Base-by-base conservation (phyloP, 2,329 filamentous ascomycete species). In the Alternaria hordeiaustralica region DNA sequence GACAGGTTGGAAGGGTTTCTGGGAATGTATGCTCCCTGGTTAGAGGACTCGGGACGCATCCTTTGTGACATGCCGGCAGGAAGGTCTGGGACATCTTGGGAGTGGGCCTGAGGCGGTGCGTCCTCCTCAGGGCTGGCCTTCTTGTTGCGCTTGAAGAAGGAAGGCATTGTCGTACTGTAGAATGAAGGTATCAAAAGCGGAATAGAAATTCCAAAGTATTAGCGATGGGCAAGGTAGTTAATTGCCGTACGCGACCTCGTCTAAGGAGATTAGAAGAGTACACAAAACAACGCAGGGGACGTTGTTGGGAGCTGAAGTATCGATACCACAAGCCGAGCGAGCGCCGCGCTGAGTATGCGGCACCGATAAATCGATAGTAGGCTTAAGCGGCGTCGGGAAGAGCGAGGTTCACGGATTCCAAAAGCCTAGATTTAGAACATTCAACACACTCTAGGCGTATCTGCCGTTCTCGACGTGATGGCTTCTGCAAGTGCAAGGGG, bases 341-440 rank as follows among this genome's bases (percentile, higher is more conserved):
- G 44, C 60, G 47, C 60, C 26, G 60, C 41, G 44, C 57, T 56
- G 61, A 56, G 36, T 63, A 51, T 51, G 57, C 61, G 51, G 61
- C 57, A 49, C 36, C 50, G n/a, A 60, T 54, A 26, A 63, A 63
- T 60, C 50, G 41, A 60, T 63, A 63, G 61, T 60, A 60, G 51
- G 11, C 51, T 60, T 21, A 41, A 25, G 33, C 51, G 51, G 50
- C 45, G 51, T 60, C 61, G 51, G 57, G 10, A 63, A 51, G 55
- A 33, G 61, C 61, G 57, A 63, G 50, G 25, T 15, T 50, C 57
- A 46, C 50, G 51, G 57, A 47, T 60, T 53, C 46, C 36, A 20
- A 45, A 20, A 60, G 57, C 53, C 61, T 47, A 51, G 61, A 63
- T 46, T 63, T 63, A 60, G 61, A 63, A 60, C 30, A 18, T 21